Conservation (phyloP, 1,284 basidiomycete genomes). For the Trichosporon ovoides region DNA sequence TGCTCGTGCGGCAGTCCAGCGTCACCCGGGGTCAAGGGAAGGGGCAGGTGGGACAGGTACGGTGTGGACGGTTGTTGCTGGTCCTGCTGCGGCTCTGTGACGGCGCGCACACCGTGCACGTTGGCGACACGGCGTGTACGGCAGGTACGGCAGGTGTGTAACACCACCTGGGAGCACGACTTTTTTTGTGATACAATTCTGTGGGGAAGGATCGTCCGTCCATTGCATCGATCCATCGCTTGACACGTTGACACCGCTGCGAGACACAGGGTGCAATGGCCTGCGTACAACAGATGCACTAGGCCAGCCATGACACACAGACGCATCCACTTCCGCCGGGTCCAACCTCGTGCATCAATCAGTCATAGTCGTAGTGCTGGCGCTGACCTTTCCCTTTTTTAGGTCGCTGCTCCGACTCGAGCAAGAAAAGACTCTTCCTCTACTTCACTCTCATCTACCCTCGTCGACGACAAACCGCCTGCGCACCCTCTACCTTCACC, state of each 20-base stretch:
- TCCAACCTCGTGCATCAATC: background rate
- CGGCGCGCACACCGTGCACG: no score
- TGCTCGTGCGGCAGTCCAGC: background rate
- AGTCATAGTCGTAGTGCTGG: no score
- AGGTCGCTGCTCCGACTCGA: background rate
- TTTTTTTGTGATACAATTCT: background rate
- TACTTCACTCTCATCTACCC: background rate
- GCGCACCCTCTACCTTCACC: background rate
- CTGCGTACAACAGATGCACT: background rate
- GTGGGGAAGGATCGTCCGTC: slow-evolving; percentile 4
- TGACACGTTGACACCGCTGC: no score
- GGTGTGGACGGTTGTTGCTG: background rate
- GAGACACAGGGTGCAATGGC: no score
- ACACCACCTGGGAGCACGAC: background rate
- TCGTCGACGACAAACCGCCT: background rate
- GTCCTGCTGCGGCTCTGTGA: background rate
- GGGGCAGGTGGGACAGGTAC: no score
- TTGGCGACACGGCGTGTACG: background rate
- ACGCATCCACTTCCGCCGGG: background rate
- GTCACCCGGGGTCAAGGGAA: background rate
- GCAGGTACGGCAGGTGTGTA: background rate
- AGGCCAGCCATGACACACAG: background rate
- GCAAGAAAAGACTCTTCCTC: background rate
- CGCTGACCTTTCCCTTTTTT: no score
- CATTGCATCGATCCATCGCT: slow-evolving; percentile 3